Base-by-base conservation (phyloP, 2,329 filamentous ascomycete species). In the Huntiella bhutanensis region DNA sequence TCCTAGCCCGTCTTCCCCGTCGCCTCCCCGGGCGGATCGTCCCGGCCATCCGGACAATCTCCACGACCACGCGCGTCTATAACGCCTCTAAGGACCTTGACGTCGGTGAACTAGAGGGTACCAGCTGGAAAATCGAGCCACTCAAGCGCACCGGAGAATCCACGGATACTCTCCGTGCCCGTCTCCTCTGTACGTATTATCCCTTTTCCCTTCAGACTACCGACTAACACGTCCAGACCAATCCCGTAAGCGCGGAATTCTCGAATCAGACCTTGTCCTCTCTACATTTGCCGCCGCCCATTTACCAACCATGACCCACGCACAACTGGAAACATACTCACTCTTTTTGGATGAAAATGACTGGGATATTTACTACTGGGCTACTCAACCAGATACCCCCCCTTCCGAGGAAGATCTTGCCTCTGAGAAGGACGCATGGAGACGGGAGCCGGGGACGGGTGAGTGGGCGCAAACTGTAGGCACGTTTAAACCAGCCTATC, bases 281-380 rank as follows among this genome's bases (percentile, higher is more conserved):
- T 94, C 85, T 50, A 98, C 91, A 53, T 98, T 98, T 60, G 91
- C 91, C 53, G 76, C 88, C 54, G 67, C 70, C 46, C 71, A 92
- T 62, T 77, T 98, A 16, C 67, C 70, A 38, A 66, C 65, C 51
- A 93, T 98, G 83, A 74, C 73, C 1, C 62, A 67, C 4, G 62
- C 69, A 43, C 82, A 92, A 58, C 77, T 96, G 55, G 64, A 73
- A 55, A 75, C 93, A 62, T 96, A 91, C 67, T 88, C 96, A 61
- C 67, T 72, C 22, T 92, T 98, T 68, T 77, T 98, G 48, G 91
- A 98, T 63, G 91, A 98, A 66, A 98, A 98, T 63, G 91, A 98
- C 67, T 98, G 91, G 91, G 91, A 98, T 61, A 95, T 98, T 51
- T 98, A 98, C 70, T 98, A 98, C 71, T 98, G 91, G 91, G 85